Conservation (phyloP, 805 yeast genomes). For the Groenewaldozyma salmanticensis region DNA sequence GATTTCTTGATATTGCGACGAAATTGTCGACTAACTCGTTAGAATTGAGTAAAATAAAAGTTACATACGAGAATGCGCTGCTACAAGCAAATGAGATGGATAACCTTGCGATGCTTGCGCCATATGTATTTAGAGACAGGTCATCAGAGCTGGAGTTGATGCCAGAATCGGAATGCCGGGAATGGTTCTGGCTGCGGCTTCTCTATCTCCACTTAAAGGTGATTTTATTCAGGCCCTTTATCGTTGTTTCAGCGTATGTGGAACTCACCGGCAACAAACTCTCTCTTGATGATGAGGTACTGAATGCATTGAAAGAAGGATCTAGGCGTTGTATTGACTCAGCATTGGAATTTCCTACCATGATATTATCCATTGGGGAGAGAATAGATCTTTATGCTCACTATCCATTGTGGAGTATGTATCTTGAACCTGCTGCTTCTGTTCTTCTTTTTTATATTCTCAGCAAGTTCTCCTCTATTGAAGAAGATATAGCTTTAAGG, state of each 20-base stretch:
- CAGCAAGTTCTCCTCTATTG: conserved; percentile 1
- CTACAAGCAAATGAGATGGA: conserved; percentile 5
- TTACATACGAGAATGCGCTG: conserved; percentile 1
- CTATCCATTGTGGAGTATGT: conserved; percentile 6
- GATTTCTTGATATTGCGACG: conserved; percentile 4
- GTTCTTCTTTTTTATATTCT: conserved; percentile 7
- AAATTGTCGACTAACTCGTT: not conserved
- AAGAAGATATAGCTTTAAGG: conserved; percentile 6
- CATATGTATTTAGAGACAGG: conserved; percentile 5
- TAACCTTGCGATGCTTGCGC: conserved; percentile 5
- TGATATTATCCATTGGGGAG: conserved; percentile 7
- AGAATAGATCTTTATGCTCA: conserved; percentile 4
- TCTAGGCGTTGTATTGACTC: conserved; percentile 4
- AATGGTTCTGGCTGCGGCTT: conserved; percentile 10
- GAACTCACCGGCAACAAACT: conserved; percentile 1
- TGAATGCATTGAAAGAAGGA: conserved; percentile 1
- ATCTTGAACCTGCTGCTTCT: conserved; percentile 7
- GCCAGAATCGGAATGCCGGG: conserved; percentile 8
- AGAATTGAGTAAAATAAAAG: conserved; percentile 1
- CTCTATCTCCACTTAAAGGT: conserved; percentile 5
- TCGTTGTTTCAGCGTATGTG: conserved; percentile 7
- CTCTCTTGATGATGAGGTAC: conserved; percentile 1
- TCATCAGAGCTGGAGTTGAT: conserved; percentile 3
- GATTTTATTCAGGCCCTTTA: conserved; percentile 7
- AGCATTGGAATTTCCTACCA: conserved; percentile 8